Evolutionary conservation across 192 early-diverging fungal genomes (phyloP), one percentile per base, ranked within the genome.

Genomic region (Gorgonomyces haynaldii): DNA sequence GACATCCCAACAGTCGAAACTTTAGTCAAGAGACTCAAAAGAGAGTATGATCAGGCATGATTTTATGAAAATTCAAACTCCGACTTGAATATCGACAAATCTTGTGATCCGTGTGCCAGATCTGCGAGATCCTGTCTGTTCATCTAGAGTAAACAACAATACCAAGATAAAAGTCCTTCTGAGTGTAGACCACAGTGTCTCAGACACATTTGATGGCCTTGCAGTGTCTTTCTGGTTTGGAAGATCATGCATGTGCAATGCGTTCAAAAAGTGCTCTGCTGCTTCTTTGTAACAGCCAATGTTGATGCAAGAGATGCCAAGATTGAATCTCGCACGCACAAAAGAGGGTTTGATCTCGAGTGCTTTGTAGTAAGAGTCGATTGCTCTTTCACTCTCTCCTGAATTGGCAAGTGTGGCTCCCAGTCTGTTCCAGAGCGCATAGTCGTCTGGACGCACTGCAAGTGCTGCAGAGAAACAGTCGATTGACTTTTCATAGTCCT

Each of bases 401-500:
- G 83, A 72, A 48, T 96, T 94, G 25, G 91, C 89, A 37, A 90
- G 65, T 0, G 91, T 96, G 3, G 92, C 92, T 8, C 92, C 92
- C 26, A 94, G 65, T 40, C 88, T 82, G 65, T 94, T 94, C 86
- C 86, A 96, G 38, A 93, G 66, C 52, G 90, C 60, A 53, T 92
- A 92, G 57, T 92, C 86, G 54, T 81, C 73, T 5, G 89, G 89
- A 13, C 86, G 66, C 23, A 79, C 75, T n/a, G 76, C 66, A 26
- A 96, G 60, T 23, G 92, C 92, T 0, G 86, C 74, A 39, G 78
- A 73, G 73, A 96, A 96, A 63, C 92, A 96, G 56, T 96, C 92
- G 12, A 89, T 76, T 0, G 91, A 87, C 70, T 96, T 96, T 39
- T 86, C 78, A 50, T 86, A 96, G 59, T 96, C 92, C 31, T 83